Base-by-base conservation (phyloP, 768 basidiomycete genomes). In the Imleria badia region DNA sequence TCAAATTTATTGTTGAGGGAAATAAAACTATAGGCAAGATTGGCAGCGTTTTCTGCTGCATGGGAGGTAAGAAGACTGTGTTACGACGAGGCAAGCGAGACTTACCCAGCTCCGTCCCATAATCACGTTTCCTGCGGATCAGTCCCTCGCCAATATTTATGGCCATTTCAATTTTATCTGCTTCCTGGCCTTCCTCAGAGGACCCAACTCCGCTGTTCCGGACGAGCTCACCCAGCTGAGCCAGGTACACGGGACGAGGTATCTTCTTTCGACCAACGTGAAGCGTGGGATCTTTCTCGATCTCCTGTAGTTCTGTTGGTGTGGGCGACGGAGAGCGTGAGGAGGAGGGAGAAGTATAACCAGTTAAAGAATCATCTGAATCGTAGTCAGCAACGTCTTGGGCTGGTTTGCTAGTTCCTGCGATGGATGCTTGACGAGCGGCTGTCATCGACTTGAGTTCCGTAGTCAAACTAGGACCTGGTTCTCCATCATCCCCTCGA, bases 31-130 rank as follows among this genome's bases (percentile, higher is more conserved):
- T 89, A 83, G 0, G 82, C 81, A 8, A 98, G 78, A 63, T 94
- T 86, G 43, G 88, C 85, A 0, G 94, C 87, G 65, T 96, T 96
- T 71, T 99, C 96, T 55, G 86, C 96, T 98, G 59, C 29, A 41
- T 4, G n/a, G 17, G 8, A 22, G 20, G 23, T 55, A 26, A 58
- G 51, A 63, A 47, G 33, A 36, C 8, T 7, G 23, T 8, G 36
- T 40, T 15, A 52, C 48, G 54, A 48, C 22, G 26, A 17, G 29
- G 17, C 17, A 47, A 48, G 30, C 20, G 12, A 13, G 29, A 41
- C 52, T 42, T 42, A 94, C 96, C 86, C 15, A 99, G 78, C 66
- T 99, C 97, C 1, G 83, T 85, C 14, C 97, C 97, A 71, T 87
- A 98, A 13, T 77, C 81, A 34, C 79, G 77, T 73, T 97, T 99